Evolutionary conservation across 306 rosid species (phyloP), one percentile per base, ranked within the genome.

Genomic region (Mimosa pudica): DNA sequence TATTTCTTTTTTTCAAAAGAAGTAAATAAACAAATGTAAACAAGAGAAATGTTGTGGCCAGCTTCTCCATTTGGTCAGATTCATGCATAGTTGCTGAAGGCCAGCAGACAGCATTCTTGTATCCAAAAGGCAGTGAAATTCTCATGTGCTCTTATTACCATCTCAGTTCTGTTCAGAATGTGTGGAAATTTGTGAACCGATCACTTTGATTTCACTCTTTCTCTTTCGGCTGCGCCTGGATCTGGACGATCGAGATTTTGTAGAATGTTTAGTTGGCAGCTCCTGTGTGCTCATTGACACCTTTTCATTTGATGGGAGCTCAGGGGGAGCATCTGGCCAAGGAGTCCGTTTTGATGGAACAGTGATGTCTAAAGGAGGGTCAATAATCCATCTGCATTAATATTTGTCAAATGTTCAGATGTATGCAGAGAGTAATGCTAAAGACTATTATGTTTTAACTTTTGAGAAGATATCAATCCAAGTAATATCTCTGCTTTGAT

Each of bases 291-390:
- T 83, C 10, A 13, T 74, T 5, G 68, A 64, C 35, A 75, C 80
- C 68, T 87, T 89, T 38, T 89, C 98, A 36, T 76, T 81, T 10
- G 93, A 79, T 49, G 92, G 94, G 61, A 93, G 97, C 84, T 96
- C 99, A 10, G 97, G 99, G 73, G 96, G 99, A 80, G 91, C 87
- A 68, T 96, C 98, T 0, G 99, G 99, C 99, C 99, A 96, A 52
- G 97, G 96, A 17, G 96, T 93, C 65, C 85, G 92, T 85, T 93
- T 96, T 5, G 99, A 90, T 42, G 97, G 93, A 63, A 93, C 90
- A 0, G 92, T 96, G 78, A 96, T 87, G 82, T 96, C 98, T 88
- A 96, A 52, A 76, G 99, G 98, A 82, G 96, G 97, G 77, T 93
- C 96, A 57, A 93, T 90, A 20, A 88, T 87, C 99, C 99, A 96